Base-by-base conservation (phyloP, 805 yeast species). In the fission yeast (Schizosaccharomyces pombe) region DNA sequence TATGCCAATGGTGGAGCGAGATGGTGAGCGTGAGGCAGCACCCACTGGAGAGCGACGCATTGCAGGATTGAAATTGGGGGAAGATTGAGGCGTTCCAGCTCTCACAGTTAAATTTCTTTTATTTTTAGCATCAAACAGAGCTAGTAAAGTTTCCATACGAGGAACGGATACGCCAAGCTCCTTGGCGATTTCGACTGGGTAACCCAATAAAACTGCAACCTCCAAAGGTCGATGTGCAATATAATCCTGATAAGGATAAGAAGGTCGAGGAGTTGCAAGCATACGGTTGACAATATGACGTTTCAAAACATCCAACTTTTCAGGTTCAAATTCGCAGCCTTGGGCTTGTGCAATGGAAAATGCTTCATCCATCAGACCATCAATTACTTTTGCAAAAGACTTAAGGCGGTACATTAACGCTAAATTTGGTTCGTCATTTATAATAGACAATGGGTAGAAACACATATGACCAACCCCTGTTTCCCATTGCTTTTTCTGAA, bases 281-380 rank as follows among this genome's bases (percentile, higher is more conserved):
- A 83, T 71, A 64, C 82, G 93, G 37, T 69, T 64, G 86, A 80
- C 80, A 0, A 83, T 81, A 2, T 84, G 85, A 37, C 66, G 58
- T 6, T 73, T 64, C 14, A 76, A 58, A 11, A 70, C 68, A 29
- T 68, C 61, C 11, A 72, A 70, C 3, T 77, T 78, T 31, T 69
- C 62, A 56, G 65, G 70, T 31, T 76, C 59, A 53, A 82, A 19
- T 16, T 19, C 28, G 26, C 26, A 49, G 30, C 39, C 53, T 14
- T 49, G 53, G 8, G 12, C 22, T 9, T 4, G n/a, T 9, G 39
- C 53, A 8, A 19, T 49, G 32, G 26, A 56, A 19, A 28, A 58
- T 54, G 34, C 49, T 43, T 58, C 60, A 11, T 55, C 51, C 8
- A 58, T 49, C 16, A 57, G 19, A 26, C 57, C 58, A 28, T 55